Evolutionary conservation across 768 basidiomycete species (phyloP).

Genomic region (Kwoniella dendrophila): DNA sequence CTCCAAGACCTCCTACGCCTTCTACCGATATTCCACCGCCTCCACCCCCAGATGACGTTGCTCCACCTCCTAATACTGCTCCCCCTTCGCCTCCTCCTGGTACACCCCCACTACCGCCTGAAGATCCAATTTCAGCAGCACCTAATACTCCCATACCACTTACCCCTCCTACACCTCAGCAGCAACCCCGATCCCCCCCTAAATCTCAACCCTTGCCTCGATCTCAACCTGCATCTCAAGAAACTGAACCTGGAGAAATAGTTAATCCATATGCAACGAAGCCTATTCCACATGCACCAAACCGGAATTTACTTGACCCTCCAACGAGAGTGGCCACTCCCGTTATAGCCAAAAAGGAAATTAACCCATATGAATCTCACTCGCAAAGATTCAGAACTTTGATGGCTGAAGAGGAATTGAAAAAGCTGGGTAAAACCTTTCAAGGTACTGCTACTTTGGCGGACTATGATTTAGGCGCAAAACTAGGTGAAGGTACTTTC

Average conservation of each 20-base stretch:
- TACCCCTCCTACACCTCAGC: no score
- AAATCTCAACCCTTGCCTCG: constrained; percentile 32
- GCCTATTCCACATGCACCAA: constrained; percentile 69
- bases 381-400: constrained; percentile 2
- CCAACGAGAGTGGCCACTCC: constrained; percentile 64
- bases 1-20: constrained; percentile 4
- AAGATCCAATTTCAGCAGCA: neutral
- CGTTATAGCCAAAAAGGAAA: neutral
- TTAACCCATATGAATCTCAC: constrained; percentile 3
- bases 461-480: constrained; percentile 79
- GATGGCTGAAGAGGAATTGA: constrained; percentile 36
- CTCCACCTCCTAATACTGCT: neutral
- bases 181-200: constrained; percentile 23
- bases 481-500: constrained; percentile 95
- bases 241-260: constrained; percentile 42
- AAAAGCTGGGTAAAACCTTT: constrained; percentile 33
- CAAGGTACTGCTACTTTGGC: constrained; percentile 59
- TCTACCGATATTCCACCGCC: constrained; percentile 8
- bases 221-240: no score
- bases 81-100: constrained; percentile 21
- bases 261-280: constrained; percentile 51
- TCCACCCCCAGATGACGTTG: constrained; percentile 8
- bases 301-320: constrained; percentile 65
- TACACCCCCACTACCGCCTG: constrained; percentile 29
- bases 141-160: no score